Conservation (phyloP, 2,329 filamentous ascomycete species). For the Sclerotinia spermophila region DNA sequence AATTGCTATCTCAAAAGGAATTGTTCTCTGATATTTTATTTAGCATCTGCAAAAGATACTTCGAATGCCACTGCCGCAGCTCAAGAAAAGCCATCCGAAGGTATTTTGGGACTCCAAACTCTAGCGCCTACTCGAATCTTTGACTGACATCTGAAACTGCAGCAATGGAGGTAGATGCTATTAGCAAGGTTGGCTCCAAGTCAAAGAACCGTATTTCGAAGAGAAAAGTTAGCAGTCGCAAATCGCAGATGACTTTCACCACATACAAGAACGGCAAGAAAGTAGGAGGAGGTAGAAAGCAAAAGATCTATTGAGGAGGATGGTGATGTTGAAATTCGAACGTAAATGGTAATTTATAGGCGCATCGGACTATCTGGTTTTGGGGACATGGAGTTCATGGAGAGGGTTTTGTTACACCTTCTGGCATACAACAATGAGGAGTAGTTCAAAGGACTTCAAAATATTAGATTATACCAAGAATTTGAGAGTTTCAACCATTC, state of each 20-base stretch:
- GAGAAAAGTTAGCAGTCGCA: conserved; percentile 45
- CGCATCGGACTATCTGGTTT: conserved; percentile 2
- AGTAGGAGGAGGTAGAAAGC: conserved; percentile 36
- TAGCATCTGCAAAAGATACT: conserved; percentile 23
- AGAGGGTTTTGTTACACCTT: not conserved
- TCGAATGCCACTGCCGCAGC: conserved; percentile 17
- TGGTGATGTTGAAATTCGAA: not conserved
- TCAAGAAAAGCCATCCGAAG: conserved; percentile 29
- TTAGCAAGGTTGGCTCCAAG: conserved; percentile 39
- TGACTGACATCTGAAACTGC: conserved; percentile 14
- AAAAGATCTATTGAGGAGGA: conserved; percentile 20
- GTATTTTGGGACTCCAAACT: conserved; percentile 20
- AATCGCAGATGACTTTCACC: conserved; percentile 58
- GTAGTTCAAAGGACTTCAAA: not conserved
- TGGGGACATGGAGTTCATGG: conserved; percentile 20
- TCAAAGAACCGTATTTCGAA: conserved; percentile 55
- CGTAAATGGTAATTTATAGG: conserved; percentile 2
- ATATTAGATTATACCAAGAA: not conserved
- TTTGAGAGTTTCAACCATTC: not conserved
- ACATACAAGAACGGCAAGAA: conserved; percentile 52
- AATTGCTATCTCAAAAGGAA: not conserved
- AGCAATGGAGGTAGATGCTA: conserved; percentile 56
- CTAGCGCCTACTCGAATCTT: not conserved
- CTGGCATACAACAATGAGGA: not conserved
- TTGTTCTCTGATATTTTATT: conserved; percentile 20